Evolutionary conservation across 345 rosid genomes (phyloP), one percentile per base, ranked within the genome.

Genomic region (Euclidium syriacum): DNA sequence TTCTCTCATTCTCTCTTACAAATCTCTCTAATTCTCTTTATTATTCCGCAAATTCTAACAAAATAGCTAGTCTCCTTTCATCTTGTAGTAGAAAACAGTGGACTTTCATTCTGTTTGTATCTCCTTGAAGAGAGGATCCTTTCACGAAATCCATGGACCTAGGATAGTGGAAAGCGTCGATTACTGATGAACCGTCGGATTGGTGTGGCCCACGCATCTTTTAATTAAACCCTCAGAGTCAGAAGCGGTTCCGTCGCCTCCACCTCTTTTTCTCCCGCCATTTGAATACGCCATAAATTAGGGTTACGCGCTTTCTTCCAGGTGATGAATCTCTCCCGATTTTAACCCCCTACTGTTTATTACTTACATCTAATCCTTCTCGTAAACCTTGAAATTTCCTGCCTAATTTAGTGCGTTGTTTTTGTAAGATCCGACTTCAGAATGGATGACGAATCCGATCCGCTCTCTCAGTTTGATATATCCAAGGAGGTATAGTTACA

Each of bases 51-150:
- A n/a, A n/a, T n/a, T n/a, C n/a, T n/a, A n/a, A n/a, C n/a, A n/a
- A n/a, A n/a, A n/a, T n/a, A n/a, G n/a, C n/a, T n/a, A n/a, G 36
- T 44, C 2, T 0, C 52, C 90, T 75, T 64, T 82, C 91, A 87
- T 91, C 62, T 91, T 91, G 66, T 75, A 70, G 83, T 80, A 90
- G 60, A 87, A 90, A 14, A 90, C 95, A 23, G 84, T 78, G 6
- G 97, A n/a, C n/a, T n/a, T n/a, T n/a, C 89, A 64, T 90, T 80
- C 22, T 78, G 81, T 30, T 90, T 78, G 11, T 85, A 82, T 19
- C 97, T 91, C 64, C 71, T 85, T 15, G 89, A 85, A 50, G 95
- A 87, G 27, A 90, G 70, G 38, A 84, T 81, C 65, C 87, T 64
- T n/a, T n/a, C n/a, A n/a, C n/a, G n/a, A n/a, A n/a, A n/a, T n/a